These are phyloP conservation scores for Leccinum pachyderme DNA, from an alignment of 1,284 basidiomycete species.

Conservation along the genomic window DNA sequence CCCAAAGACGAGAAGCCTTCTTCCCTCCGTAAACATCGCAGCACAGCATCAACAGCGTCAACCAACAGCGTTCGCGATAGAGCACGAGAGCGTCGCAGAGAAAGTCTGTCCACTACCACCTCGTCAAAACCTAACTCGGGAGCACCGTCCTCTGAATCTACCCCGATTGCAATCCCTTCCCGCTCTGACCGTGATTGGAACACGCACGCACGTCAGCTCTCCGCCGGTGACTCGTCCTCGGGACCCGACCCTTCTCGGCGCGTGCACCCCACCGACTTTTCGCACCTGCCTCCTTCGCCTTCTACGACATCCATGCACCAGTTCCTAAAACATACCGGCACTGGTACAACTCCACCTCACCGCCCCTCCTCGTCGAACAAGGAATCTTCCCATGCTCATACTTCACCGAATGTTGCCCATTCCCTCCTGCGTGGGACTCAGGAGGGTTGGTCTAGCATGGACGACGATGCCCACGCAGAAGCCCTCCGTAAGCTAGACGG, in stretches of 20 bases:
- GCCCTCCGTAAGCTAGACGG: conserved; percentile 94
- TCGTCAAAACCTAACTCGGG: conserved; percentile 33
- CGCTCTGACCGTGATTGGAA: conserved; percentile 38
- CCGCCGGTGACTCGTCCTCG: conserved; percentile 65
- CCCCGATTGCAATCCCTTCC: conserved; percentile 25
- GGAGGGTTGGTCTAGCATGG: conserved; percentile 81
- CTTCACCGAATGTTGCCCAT: conserved; percentile 71
- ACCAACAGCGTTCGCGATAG: conserved; percentile 41
- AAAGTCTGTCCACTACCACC: conserved; percentile 53
- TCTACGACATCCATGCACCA: conserved; percentile 84
- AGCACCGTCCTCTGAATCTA: conserved; percentile 16
- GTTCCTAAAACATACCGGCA: conserved; percentile 56
- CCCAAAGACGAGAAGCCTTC: conserved; percentile 50
- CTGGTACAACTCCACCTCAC: conserved; percentile 46
- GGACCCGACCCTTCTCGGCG: conserved; percentile 59
- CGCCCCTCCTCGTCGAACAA: conserved; percentile 44
- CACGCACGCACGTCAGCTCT: conserved; percentile 60
- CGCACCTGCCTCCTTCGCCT: conserved; percentile 84
- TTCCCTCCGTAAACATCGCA: conserved; percentile 66
- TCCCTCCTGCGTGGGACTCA: conserved; percentile 77
- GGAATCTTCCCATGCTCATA: conserved; percentile 39
- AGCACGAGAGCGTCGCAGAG: conserved; percentile 61
- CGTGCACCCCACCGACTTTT: conserved; percentile 74
- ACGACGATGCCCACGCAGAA: conserved; percentile 87
- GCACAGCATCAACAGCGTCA: conserved; percentile 56